Percentiles rank a stretch among this genome's conserved stretches.
Conservation (phyloP, 2,329 filamentous ascomycete genomes). For the Teratosphaeria pseudoeucalypti region DNA sequence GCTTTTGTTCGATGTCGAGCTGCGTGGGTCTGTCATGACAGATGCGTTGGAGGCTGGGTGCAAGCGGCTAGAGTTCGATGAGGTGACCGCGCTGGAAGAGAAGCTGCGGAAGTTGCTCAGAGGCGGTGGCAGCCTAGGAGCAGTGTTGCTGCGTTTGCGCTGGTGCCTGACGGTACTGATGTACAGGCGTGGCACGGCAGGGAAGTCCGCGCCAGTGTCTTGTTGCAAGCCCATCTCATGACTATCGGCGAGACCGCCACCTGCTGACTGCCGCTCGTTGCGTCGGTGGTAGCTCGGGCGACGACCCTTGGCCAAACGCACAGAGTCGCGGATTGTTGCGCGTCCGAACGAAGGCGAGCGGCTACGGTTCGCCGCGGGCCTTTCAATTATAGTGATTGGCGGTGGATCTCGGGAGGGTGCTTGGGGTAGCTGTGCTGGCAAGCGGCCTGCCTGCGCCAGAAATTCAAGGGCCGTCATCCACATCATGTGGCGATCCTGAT, state of each 20-base stretch:
- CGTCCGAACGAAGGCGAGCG: constrained; percentile 27
- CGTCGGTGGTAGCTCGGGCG: constrained; percentile 13
- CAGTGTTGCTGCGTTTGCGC: constrained; percentile 83
- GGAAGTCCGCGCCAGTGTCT: constrained; percentile 58
- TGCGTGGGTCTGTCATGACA: constrained; percentile 11
- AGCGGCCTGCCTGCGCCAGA: constrained; percentile 78
- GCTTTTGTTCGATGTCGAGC: constrained; percentile 15
- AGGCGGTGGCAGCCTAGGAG: constrained; percentile 59
- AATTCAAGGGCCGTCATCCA: constrained; percentile 95
- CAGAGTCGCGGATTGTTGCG: constrained; percentile 71
- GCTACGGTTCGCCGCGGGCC: constrained; percentile 23
- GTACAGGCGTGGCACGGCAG: constrained; percentile 59
- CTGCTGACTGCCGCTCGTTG: constrained; percentile 1
- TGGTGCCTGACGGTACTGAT: constrained; percentile 53
- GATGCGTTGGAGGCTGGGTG: constrained; percentile 11
- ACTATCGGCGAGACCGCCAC: neutral
- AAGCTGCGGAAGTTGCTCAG: constrained; percentile 65
- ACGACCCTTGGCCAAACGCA: constrained; percentile 68
- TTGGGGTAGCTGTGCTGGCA: constrained; percentile 37
- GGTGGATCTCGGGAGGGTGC: constrained; percentile 18
- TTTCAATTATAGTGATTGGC: constrained; percentile 12
- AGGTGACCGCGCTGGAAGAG: constrained; percentile 41
- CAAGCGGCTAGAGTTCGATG: constrained; percentile 22
- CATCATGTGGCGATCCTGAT: constrained; percentile 77
- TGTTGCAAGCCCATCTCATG: neutral